Evolutionary conservation across 1,284 basidiomycete species (phyloP), one percentile per base, ranked within the genome.

Genomic region (Malassezia sp.): DNA sequence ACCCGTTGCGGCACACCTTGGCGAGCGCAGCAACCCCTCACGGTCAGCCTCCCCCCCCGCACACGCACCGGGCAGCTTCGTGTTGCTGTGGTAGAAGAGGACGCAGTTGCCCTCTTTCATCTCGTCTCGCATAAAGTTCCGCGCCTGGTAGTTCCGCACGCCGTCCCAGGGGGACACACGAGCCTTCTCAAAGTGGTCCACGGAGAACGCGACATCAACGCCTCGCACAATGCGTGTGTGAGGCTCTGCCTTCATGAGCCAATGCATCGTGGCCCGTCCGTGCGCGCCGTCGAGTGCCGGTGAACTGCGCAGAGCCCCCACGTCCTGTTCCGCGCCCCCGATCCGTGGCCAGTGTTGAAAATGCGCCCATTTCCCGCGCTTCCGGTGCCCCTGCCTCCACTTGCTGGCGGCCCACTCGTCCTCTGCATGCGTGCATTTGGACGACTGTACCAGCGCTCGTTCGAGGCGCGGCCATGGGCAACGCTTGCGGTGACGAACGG

Each of bases 1-100:
- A 43, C 15, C 47, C 47, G 5, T 42, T 35, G 21, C 38, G 26
- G 59, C 74, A 42, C 52, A 84, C 82, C 75, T 83, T 78, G 5
- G 86, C 86, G 61, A 89, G 80, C 7, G 78, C 87, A 40, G 83
- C 84, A 38, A 91, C 80, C 14, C 88, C 87, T 84, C 52, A 27
- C 15, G 22, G 23, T 29, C n/a, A 22, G 46, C 38, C 11, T 22
- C 39, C 9, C 30, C 49, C 1, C 45, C 61, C 74, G 54, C 59
- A 4, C 48, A 50, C 0, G 56, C 52, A 81, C 85, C 85, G 58
- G 88, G 89, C 31, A 71, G 77, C 73, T 89, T 91, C 73, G 83
- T 86, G 70, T 88, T 96, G 15, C 86, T 90, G 65, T 93, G 88
- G 70, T 95, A 96, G 73, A 78, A 78, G 8, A 78, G 61, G n/a